Evolutionary conservation across 768 basidiomycete species (phyloP).

Genomic region (Pilatotrama ljubarskyi): DNA sequence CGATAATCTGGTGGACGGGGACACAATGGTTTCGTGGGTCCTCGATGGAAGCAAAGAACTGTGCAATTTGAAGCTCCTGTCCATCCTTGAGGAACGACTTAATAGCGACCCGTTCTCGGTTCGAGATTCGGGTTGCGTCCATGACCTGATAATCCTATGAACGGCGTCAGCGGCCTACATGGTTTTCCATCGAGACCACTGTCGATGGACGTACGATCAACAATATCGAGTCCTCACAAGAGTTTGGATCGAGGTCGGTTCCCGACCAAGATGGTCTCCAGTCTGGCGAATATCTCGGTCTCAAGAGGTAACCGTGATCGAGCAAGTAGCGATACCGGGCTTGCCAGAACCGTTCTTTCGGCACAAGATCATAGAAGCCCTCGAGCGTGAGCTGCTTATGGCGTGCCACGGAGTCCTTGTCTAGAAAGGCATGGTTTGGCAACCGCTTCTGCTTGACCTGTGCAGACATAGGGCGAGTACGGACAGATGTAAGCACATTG

Average conservation of each 20-base stretch:
- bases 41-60: slow-evolving; percentile 7
- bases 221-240: slow-evolving; percentile 16
- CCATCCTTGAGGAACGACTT: slow-evolving; percentile 3
- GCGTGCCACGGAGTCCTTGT: background rate
- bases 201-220: slow-evolving; percentile 2
- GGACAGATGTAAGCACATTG: no score
- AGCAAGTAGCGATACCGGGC: slow-evolving; percentile 14
- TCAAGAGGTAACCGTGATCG: slow-evolving; percentile 22
- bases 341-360: slow-evolving; percentile 14
- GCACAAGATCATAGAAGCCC: slow-evolving; percentile 10
- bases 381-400: background rate
- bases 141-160: slow-evolving; percentile 8
- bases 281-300: slow-evolving; percentile 19
- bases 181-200: no score
- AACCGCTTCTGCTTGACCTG: slow-evolving; percentile 11
- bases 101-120: slow-evolving; percentile 16
- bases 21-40: slow-evolving; percentile 28
- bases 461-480: no score
- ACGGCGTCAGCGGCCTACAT: background rate
- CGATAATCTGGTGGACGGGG: slow-evolving; percentile 21
- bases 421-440: slow-evolving; percentile 1
- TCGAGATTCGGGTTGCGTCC: slow-evolving; percentile 15
- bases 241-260: slow-evolving; percentile 1
- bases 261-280: slow-evolving; percentile 23
- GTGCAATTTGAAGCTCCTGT: slow-evolving; percentile 11